Percentiles rank a stretch among this genome's conserved stretches.
phyloP scores from a whole-genome alignment of 83 land plant species.

The Thuja plicata region DNA sequence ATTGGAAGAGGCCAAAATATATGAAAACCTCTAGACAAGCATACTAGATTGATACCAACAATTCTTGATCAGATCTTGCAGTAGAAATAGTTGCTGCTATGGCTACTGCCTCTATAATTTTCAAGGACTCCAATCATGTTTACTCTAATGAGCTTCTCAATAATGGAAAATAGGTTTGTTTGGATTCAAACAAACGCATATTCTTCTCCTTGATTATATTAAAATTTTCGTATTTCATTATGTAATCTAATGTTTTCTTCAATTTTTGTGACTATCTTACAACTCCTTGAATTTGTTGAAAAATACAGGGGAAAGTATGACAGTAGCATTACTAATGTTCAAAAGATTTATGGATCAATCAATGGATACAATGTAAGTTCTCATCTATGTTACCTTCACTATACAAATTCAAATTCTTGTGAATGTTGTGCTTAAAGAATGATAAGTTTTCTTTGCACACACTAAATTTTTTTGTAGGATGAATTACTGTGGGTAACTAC shows the following conservation, averaged over 20 bases:
- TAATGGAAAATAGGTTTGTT: constrained; percentile 31
- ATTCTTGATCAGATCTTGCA: no score
- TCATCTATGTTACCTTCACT: background rate
- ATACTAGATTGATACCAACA: no score
- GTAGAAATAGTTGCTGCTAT: no score
- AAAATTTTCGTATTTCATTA: background rate
- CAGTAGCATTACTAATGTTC: constrained; percentile 20
- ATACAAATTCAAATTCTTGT: background rate
- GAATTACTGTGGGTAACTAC: constrained; percentile 80
- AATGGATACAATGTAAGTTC: constrained; percentile 30
- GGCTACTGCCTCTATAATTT: no score
- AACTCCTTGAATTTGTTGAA: background rate
- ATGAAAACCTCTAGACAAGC: no score
- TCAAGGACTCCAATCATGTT: no score
- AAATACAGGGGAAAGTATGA: constrained; percentile 33
- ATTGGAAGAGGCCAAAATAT: no score
- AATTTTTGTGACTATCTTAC: background rate
- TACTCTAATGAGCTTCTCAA: constrained; percentile 29
- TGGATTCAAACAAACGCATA: background rate
- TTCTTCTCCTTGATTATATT: background rate
- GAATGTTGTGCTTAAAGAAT: background rate
- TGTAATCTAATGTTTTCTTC: background rate
- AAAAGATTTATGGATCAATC: constrained; percentile 20
- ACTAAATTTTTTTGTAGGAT: constrained; percentile 36
- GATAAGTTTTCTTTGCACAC: background rate